phyloP scores from a whole-genome alignment of 148 eudicot genomes.

The Dianthus caryophyllus region DNA sequence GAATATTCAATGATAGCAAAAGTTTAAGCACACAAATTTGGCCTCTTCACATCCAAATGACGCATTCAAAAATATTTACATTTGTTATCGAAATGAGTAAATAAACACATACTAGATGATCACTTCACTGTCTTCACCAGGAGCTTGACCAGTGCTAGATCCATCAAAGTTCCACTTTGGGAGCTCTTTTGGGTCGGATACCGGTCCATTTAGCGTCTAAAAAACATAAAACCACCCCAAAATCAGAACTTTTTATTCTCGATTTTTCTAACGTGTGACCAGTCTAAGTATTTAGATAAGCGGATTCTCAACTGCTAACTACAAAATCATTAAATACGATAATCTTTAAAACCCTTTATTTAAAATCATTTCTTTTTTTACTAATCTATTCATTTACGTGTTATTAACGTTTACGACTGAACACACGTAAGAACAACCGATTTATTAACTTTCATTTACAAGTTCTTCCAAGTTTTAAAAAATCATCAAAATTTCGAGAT shows the following conservation, averaged over 20 bases:
- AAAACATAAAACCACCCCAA: slow-evolving; percentile 5
- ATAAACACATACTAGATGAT: slow-evolving; percentile 43
- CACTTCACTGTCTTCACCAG: slow-evolving; percentile 61
- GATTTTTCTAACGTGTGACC: no score
- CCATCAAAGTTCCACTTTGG: slow-evolving; percentile 63
- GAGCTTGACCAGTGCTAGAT: slow-evolving; percentile 57
- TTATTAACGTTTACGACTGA: not conserved
- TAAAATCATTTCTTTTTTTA: not conserved
- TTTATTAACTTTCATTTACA: no score
- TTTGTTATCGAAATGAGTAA: not conserved
- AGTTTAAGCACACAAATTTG: not conserved
- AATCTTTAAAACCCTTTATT: not conserved
- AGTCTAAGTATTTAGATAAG: no score
- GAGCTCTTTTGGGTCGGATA: slow-evolving; percentile 39
- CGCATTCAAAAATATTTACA: not conserved
- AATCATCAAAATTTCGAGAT: not conserved
- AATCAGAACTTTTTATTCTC: slow-evolving; percentile 12
- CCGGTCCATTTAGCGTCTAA: slow-evolving; percentile 36
- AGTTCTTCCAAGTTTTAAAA: no score
- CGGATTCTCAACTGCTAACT: no score
- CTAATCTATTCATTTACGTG: not conserved
- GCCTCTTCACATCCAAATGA: not conserved
- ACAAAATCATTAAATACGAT: no score
- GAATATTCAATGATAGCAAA: not conserved
- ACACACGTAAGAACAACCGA: no score